Evolutionary conservation across 2,329 filamentous ascomycete species (phyloP).

Genomic region (Claviceps digitariae): DNA sequence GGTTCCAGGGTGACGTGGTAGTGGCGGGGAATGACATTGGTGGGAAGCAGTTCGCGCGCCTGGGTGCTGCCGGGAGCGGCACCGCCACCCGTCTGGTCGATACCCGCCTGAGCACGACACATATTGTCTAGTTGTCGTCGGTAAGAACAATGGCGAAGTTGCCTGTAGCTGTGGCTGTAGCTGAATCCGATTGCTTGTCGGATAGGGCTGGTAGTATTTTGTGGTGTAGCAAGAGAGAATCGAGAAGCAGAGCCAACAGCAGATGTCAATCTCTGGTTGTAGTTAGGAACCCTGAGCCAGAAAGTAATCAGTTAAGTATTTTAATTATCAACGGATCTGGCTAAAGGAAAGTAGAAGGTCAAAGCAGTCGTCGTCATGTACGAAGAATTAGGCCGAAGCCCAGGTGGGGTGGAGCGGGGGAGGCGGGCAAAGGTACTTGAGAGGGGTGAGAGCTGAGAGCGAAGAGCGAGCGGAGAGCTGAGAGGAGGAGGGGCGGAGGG

Average conservation of each 20-base stretch:
- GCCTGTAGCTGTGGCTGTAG: neutral
- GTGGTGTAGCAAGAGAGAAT: neutral
- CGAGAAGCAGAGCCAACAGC: neutral
- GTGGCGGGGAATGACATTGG: slow-evolving; percentile 82
- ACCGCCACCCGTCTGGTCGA: slow-evolving; percentile 21
- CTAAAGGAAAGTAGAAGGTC: slow-evolving; percentile 5
- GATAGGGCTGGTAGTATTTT: neutral
- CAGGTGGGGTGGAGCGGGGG: neutral
- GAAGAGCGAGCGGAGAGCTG: neutral
- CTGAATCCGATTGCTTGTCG: neutral
- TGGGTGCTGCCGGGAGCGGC: slow-evolving; percentile 11
- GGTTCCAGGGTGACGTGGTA: slow-evolving; percentile 89
- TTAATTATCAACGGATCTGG: neutral
- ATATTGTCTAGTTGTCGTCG: slow-evolving; percentile 47
- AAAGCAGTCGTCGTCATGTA: slow-evolving; percentile 1
- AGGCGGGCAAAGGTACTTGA: neutral
- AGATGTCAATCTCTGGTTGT: slow-evolving; percentile 1
- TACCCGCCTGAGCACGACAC: slow-evolving; percentile 38
- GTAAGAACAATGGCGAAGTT: slow-evolving; percentile 55
- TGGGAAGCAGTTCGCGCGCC: slow-evolving; percentile 68
- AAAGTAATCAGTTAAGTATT: neutral
- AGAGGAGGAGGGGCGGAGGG: neutral
- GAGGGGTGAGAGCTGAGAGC: neutral
- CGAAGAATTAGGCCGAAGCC: neutral
- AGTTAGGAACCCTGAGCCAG: neutral